Base-by-base conservation (phyloP, 805 yeast species). In the Lachancea sp. region DNA sequence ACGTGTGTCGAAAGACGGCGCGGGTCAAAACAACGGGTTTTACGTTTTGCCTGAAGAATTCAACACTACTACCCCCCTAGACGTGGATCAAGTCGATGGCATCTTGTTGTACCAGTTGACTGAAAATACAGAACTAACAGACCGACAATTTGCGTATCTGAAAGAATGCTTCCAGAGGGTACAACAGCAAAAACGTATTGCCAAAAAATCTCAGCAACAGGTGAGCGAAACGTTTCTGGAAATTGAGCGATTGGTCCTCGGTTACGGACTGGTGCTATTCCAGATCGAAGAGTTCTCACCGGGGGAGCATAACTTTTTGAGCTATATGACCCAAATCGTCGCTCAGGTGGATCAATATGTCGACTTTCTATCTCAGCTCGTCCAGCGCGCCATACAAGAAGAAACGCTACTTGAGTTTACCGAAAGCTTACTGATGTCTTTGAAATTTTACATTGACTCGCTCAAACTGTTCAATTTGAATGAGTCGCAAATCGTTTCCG, bases 231-330 rank as follows among this genome's bases (percentile, higher is more conserved):
- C 78, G 6, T 62, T 79, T 41, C 69, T 72, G 45, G 79, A 78
- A 47, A 65, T 77, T 19, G 71, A 75, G 38, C 44, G 61, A 38
- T 44, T 59, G 27, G 56, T 60, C 8, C 53, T 62, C 12, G 79
- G 84, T 20, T 85, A 81, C 62, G 88, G 86, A 0, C 67, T 81
- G 25, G 80, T 85, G 18, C 63, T 81, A 18, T 81, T 85, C 57
- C 87, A 81, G 60, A 75, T 80, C 2, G 82, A 85, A 9, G 90
- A 82, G 45, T 65, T 65, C 43, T 42, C 55, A 15, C 52, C 54
- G 32, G 64, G 60, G 16, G 46, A 43, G 13, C 34, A 37, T 19
- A 51, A 53, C 31, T 51, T 53, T 7, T 41, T 45, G 18, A 27
- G 41, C n/a, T 59, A 59, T 45, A 45, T 65, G 9, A 50, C 47